Conservation (phyloP, 2,329 filamentous ascomycete genomes). For the Pseudopyrenochaeta lycopersici region DNA sequence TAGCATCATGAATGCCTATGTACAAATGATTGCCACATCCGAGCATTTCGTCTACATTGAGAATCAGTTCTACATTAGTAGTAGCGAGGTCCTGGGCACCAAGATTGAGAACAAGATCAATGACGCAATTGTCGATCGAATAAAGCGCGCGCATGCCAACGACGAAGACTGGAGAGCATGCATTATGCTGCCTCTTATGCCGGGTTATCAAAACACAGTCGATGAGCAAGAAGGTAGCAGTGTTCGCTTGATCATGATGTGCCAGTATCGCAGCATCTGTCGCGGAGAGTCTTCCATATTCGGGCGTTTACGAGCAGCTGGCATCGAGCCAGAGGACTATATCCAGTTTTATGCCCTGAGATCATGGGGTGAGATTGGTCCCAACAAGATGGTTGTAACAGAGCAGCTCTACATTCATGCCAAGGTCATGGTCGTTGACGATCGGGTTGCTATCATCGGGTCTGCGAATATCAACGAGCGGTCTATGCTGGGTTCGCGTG, state of each 20-base stretch:
- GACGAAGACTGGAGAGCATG: slow-evolving; percentile 90
- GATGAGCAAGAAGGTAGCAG: slow-evolving; percentile 94
- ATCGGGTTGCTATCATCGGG: slow-evolving; percentile 90
- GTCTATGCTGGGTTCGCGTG: slow-evolving; percentile 89
- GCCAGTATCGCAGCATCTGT: slow-evolving; percentile 95
- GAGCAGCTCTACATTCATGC: slow-evolving; percentile 99
- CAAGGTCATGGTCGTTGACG: slow-evolving; percentile 95
- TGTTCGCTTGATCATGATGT: slow-evolving; percentile 94
- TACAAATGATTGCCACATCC: slow-evolving; percentile 92
- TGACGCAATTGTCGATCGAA: slow-evolving; percentile 91
- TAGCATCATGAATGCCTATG: slow-evolving; percentile 95
- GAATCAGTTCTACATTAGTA: slow-evolving; percentile 98
- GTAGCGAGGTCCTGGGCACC: slow-evolving; percentile 84
- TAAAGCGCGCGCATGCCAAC: slow-evolving; percentile 82
- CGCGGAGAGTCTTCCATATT: slow-evolving; percentile 93
- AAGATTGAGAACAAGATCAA: slow-evolving; percentile 93
- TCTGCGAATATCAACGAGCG: slow-evolving; percentile 99
- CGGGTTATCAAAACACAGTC: slow-evolving; percentile 97
- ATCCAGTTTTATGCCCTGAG: slow-evolving; percentile 94
- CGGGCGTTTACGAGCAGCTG: slow-evolving; percentile 77
- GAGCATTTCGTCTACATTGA: slow-evolving; percentile 99
- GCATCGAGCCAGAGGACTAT: slow-evolving; percentile 93
- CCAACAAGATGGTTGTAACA: slow-evolving; percentile 82
- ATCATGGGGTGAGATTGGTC: slow-evolving; percentile 90
- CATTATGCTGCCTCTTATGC: slow-evolving; percentile 92